Evolutionary conservation across 352 stramenopile genomes (phyloP).

Genomic region (Globisporangium takayamanum): DNA sequence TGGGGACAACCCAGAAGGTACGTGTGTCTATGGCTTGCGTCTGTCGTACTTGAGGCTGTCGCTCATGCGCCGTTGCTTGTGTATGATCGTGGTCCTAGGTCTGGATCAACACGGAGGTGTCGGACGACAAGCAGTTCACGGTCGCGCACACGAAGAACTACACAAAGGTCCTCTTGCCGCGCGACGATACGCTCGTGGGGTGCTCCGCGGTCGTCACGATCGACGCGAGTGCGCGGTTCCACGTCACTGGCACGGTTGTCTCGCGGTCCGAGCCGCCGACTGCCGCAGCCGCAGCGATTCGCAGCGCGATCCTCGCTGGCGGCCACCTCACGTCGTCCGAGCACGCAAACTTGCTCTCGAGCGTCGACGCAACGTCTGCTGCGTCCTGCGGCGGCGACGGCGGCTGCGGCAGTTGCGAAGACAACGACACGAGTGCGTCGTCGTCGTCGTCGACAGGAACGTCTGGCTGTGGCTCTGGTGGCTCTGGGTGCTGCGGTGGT

Average conservation of each 20-base stretch:
- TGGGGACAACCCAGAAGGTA: constrained; percentile 45
- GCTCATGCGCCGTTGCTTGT: neutral
- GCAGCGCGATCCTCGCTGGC: constrained; percentile 37
- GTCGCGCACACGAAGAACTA: constrained; percentile 91
- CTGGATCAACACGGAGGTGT: constrained; percentile 84
- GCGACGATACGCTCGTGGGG: constrained; percentile 69
- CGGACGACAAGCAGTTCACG: constrained; percentile 64
- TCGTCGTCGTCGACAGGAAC: neutral
- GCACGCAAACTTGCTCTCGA: constrained; percentile 24
- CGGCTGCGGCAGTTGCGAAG: constrained; percentile 25
- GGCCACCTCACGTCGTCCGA: constrained; percentile 26
- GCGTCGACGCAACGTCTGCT: constrained; percentile 18
- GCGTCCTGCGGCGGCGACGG: constrained; percentile 25
- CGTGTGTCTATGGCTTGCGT: neutral
- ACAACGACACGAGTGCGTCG: constrained; percentile 1
- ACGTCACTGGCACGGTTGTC: constrained; percentile 62
- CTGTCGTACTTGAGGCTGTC: neutral
- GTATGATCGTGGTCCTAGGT: constrained; percentile 16
- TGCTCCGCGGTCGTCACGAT: constrained; percentile 63
- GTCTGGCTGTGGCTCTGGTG: constrained; percentile 3
- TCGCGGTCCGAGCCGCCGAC: constrained; percentile 52
- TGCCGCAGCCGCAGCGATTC: constrained; percentile 37
- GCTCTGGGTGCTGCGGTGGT: constrained; percentile 1
- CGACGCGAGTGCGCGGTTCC: constrained; percentile 51
- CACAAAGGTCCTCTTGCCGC: constrained; percentile 85